phyloP scores from a whole-genome alignment of 129 eudicot species.

The Tagetes erecta region DNA sequence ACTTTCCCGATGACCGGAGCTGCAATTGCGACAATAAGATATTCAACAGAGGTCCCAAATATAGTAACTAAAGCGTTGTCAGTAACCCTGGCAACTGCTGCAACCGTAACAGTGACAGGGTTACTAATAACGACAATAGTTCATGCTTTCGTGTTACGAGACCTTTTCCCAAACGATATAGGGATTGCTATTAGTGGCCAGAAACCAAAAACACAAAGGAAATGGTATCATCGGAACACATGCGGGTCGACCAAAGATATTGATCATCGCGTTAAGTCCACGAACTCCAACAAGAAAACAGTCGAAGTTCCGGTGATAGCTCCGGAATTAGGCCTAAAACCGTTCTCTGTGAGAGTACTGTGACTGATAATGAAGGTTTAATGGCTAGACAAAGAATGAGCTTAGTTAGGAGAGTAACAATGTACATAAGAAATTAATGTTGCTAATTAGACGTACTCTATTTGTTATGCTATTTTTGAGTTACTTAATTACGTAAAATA shows the following conservation, averaged over 20 bases:
- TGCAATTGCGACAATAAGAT: slow-evolving; percentile 73
- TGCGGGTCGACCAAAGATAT: slow-evolving; percentile 54
- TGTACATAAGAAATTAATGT: too few relatives aligned
- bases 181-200: slow-evolving; percentile 74
- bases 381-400: slow-evolving; percentile 20
- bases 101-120: slow-evolving; percentile 62
- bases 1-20: slow-evolving; percentile 94
- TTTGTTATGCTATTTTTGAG: too few relatives aligned
- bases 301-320: slow-evolving; percentile 20
- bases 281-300: not conserved
- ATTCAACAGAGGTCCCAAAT: slow-evolving; percentile 63
- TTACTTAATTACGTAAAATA: too few relatives aligned
- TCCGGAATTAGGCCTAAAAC: slow-evolving; percentile 11
- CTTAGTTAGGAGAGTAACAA: slow-evolving; percentile 20
- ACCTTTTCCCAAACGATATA: slow-evolving; percentile 87
- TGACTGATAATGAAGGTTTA: slow-evolving; percentile 5
- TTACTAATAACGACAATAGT: slow-evolving; percentile 60
- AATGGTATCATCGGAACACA: slow-evolving; percentile 58
- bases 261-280: slow-evolving; percentile 36
- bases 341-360: slow-evolving; percentile 23
- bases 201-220: slow-evolving; percentile 41
- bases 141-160: slow-evolving; percentile 68
- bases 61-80: slow-evolving; percentile 45
- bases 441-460: too few relatives aligned
- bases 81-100: slow-evolving; percentile 41